Base-by-base conservation (phyloP, 768 basidiomycete genomes). In the Rhodosporidiobolus sp. region DNA sequence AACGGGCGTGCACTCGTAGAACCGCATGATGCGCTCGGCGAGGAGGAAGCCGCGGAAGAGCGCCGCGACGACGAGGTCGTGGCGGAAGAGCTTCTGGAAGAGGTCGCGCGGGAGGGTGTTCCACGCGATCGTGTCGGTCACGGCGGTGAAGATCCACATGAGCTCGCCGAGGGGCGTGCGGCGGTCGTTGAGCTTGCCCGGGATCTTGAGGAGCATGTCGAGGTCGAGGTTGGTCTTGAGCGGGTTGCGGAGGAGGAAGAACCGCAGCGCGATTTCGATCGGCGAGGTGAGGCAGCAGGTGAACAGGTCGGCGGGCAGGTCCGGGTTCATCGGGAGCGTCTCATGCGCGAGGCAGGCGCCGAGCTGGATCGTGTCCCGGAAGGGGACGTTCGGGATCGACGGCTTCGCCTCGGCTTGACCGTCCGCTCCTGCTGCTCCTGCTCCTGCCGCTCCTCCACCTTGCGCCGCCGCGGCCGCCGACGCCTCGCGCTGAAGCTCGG, bases 111-210 rank as follows among this genome's bases (percentile, higher is more conserved):
- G 90, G 80, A 99, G 95, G 4, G 92, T 91, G 22, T 94, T 94
- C 96, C 96, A 99, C 12, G 96, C 96, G 73, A 99, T 98, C 16
- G 96, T 98, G 82, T 99, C 96, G 24, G 96, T 98, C 67, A 99
- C 91, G 46, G 95, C 93, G 1, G 94, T 98, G 82, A 98, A 98
- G 74, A 98, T 98, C 96, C 96, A 99, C 80, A 95, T 96, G n/a
- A 99, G 86, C 82, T 99, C 96, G 62, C 96, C 96, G 0, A 99
- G 84, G 2, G 96, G 94, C 1, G 96, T 98, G 34, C 94, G 87
- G 28, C 96, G 87, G 79, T 99, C 96, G 82, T 95, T 96, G 70
- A 98, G 86, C 79, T 97, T 94, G 16, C 96, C 96, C 0, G 96
- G 96, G 20, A 99, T 86, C 80, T 94, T 91, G 85, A 91, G 88